Base-by-base conservation (phyloP, 371 early-diverging fungal species). In the Mortierella sp. region DNA sequence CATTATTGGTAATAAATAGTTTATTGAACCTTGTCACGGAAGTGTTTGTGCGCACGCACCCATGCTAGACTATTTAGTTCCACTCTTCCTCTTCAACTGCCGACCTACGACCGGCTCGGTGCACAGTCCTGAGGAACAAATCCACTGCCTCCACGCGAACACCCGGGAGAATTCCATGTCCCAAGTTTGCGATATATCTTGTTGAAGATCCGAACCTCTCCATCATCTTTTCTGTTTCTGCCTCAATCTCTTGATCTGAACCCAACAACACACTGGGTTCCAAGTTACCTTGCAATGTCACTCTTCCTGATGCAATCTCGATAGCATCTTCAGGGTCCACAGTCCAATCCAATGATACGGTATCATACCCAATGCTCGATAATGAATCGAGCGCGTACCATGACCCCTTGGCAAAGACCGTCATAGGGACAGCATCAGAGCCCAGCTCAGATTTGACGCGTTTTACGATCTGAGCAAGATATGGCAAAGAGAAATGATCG, bases 251-350 rank as follows among this genome's bases (percentile, higher is more conserved):
- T 66, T 95, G 93, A 52, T 83, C 80, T 9, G 88, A 86, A 35
- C 90, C 98, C 74, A 94, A 95, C 60, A 99, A 83, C 28, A 92
- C 84, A 30, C 86, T 89, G 4, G 99, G 98, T 75, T 97, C 98
- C 85, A 98, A 92, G 84, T 99, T 99, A 32, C 99, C 99, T 86
- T 99, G 99, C 58, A 99, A 86, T 12, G 94, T 92, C 35, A 93
- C 90, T 35, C 86, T 86, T 58, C 88, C 90, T 70, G 87, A 78
- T 26, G 90, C 88, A 40, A 86, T 80, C 20, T 83, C 62, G 65
- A 87, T 87, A 20, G 95, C 96, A 59, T 84, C 86, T 16, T 49
- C 75, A 6, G 98, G 97, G 43, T 91, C 89, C 22, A 97, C 84
- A 0, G 96, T 96, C 96, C 96, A 98, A 85, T 98, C 98, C 32